Evolutionary conservation across 306 rosid genomes (phyloP).

Genomic region (Cucurbita pepo): DNA sequence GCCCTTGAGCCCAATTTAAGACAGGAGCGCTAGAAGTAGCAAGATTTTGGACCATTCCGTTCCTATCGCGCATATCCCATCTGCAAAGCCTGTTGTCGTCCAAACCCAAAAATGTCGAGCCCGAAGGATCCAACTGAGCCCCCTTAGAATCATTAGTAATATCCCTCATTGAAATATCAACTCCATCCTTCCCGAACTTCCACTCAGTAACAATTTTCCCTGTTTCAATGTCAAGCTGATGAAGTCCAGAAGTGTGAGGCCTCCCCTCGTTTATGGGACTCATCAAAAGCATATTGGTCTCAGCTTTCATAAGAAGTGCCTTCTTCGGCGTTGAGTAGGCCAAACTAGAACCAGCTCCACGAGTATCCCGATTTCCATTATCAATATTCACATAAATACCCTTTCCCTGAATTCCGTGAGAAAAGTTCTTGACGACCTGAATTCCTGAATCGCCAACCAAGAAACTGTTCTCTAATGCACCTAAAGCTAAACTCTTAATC

Average conservation of each 20-base stretch:
- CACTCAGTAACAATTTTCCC: constrained; percentile 88
- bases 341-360: constrained; percentile 12
- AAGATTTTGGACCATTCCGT: constrained; percentile 83
- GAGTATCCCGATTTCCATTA: constrained; percentile 19
- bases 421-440: constrained; percentile 83
- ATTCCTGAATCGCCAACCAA: constrained; percentile 70
- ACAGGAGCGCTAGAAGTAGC: constrained; percentile 46
- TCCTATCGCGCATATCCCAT: constrained; percentile 97
- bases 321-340: constrained; percentile 54
- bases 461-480: constrained; percentile 90
- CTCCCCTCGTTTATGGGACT: constrained; percentile 62
- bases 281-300: constrained; percentile 94
- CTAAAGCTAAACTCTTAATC: constrained; percentile 82
- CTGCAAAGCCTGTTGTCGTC: constrained; percentile 95
- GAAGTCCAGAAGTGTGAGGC: constrained; percentile 67
- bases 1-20: constrained; percentile 89
- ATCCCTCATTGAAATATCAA: constrained; percentile 89
- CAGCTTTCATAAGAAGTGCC: constrained; percentile 85
- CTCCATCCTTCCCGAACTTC: constrained; percentile 83
- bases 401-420: constrained; percentile 83
- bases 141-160: constrained; percentile 81
- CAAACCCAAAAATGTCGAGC: constrained; percentile 82
- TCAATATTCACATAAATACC: constrained; percentile 73
- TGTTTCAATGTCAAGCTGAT: constrained; percentile 84
- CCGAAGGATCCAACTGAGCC: constrained; percentile 88